Conservation (phyloP, 805 yeast species). For the Wickerhamomyces alni region DNA sequence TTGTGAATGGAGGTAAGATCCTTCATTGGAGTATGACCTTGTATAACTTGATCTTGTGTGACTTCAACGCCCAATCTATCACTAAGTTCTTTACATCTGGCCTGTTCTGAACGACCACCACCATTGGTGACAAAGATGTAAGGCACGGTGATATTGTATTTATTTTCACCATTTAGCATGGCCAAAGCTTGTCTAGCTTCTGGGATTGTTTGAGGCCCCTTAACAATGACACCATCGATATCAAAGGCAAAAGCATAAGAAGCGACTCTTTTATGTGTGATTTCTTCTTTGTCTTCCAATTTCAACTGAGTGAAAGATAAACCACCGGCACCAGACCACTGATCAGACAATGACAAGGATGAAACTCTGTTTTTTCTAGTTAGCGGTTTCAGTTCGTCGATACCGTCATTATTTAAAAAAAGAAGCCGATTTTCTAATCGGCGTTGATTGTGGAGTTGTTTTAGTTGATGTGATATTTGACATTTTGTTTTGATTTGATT, state of each 20-base stretch:
- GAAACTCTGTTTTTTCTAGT: slow-evolving; percentile 58
- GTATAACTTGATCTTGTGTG: slow-evolving; percentile 75
- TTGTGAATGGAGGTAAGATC: slow-evolving; percentile 64
- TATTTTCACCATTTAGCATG: slow-evolving; percentile 70
- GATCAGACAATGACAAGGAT: slow-evolving; percentile 64
- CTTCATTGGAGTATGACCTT: slow-evolving; percentile 92
- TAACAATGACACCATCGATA: slow-evolving; percentile 84
- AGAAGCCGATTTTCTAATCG: slow-evolving; percentile 31
- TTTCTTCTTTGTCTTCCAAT: slow-evolving; percentile 36
- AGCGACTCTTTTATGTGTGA: slow-evolving; percentile 70
- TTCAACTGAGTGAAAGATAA: slow-evolving; percentile 15
- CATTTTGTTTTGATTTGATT: background rate
- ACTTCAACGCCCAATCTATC: slow-evolving; percentile 54
- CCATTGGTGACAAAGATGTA: slow-evolving; percentile 87
- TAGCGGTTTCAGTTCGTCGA: slow-evolving; percentile 59
- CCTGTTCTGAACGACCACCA: slow-evolving; percentile 79
- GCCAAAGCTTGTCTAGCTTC: slow-evolving; percentile 70
- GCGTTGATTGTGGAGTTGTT: slow-evolving; percentile 13
- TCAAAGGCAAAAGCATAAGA: slow-evolving; percentile 89
- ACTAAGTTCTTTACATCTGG: slow-evolving; percentile 66
- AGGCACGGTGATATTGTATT: slow-evolving; percentile 73
- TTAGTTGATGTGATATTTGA: slow-evolving; percentile 13
- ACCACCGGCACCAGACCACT: slow-evolving; percentile 42
- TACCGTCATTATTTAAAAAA: slow-evolving; percentile 69
- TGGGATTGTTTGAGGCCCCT: slow-evolving; percentile 81